Base-by-base conservation (phyloP, 768 basidiomycete species). In the Phlebiopsis gigantea region DNA sequence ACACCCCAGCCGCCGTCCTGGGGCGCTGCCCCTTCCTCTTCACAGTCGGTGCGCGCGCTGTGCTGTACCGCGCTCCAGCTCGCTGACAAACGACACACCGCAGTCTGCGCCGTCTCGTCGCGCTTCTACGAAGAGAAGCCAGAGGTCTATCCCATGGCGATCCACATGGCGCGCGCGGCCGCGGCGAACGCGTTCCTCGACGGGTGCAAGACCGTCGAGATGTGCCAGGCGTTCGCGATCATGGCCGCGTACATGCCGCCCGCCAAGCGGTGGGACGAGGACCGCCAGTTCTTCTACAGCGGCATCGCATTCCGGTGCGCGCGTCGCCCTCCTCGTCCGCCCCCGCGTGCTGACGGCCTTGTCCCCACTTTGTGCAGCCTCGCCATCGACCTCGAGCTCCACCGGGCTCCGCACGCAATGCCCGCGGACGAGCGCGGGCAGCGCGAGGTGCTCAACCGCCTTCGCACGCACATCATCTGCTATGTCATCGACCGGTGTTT, bases 221-320 rank as follows among this genome's bases (percentile, higher is more conserved):
- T 86, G 56, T 85, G 84, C 57, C 90, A 92, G 66, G 88, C 89
- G 19, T 90, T 86, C 65, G 70, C 89, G 17, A 68, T 92, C 28
- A 74, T 87, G 71, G 78, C 81, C 31, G 79, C 81, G 7, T 87
- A 87, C 67, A 79, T 81, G 19, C 71, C 79, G 7, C 83, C 85
- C 0, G 80, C 80, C 58, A 79, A 79, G 57, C 79, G 77, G 55
- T 88, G 82, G 78, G 80, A 81, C 46, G 87, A 90, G 63, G 87
- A 88, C 65, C 74, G 84, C 26, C 85, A 84, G 59, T 88, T 86
- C 83, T 72, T 88, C 59, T 76, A 85, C 49, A 82, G 87, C 66
- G 87, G 87, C 14, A 77, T 89, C 57, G 87, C 87, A 6, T 83
- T 85, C 50, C 73, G 84, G 83, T 83, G 65, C 57, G 69, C 39